Conservation (phyloP, 495 filamentous ascomycete genomes). For the Neurospora sp. region DNA sequence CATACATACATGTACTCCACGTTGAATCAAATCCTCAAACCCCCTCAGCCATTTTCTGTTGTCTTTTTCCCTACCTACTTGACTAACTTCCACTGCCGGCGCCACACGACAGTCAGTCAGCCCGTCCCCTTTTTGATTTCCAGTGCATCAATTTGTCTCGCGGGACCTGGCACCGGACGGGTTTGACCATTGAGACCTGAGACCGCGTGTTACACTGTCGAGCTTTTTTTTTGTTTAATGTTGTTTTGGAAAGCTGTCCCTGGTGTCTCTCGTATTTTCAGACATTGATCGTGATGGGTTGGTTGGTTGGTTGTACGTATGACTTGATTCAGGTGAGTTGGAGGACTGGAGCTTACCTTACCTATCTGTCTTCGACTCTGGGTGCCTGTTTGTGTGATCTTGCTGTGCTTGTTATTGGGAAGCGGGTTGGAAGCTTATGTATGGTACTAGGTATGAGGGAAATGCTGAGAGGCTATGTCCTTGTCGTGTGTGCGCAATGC, state of each 20-base stretch:
- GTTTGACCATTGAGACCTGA: not conserved
- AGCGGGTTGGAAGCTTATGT: not conserved
- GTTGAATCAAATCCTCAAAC: not conserved
- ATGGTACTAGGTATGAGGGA: not conserved
- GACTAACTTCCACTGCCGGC: not conserved
- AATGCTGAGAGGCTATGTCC: not conserved
- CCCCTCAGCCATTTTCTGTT: not conserved
- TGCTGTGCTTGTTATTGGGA: not conserved
- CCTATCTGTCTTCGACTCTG: not conserved
- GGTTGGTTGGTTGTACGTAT: not conserved
- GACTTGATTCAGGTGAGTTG: not conserved
- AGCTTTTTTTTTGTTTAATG: not conserved
- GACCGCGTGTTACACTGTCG: not conserved
- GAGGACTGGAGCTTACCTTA: not conserved
- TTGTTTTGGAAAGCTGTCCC: not conserved
- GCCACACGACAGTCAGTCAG: not conserved
- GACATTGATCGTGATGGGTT: not conserved
- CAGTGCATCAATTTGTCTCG: not conserved
- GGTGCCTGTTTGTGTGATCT: not conserved
- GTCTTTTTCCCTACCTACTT: not conserved
- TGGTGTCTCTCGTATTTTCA: not conserved
- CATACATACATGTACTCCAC: not conserved
- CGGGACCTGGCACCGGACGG: not conserved
- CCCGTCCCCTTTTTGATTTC: not conserved
- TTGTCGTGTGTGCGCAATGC: not conserved